Conservation (phyloP, 176 grass and related monocot genomes). For the Bromus sterilis region DNA sequence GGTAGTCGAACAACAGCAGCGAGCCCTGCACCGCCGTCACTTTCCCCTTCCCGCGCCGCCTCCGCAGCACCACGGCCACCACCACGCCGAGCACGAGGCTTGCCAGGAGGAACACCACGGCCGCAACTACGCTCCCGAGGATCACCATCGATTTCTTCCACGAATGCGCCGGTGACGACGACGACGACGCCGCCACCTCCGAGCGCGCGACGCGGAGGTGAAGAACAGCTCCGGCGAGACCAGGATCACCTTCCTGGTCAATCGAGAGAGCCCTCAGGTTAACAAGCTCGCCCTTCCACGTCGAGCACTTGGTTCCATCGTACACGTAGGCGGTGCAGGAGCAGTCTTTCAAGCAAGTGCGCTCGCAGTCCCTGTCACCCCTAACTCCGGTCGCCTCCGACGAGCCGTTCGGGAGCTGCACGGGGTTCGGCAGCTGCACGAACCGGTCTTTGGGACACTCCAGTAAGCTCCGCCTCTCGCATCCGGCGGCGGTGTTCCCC, state of each 20-base stretch:
- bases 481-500: slow-evolving; percentile 24
- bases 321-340: slow-evolving; percentile 27
- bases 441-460: slow-evolving; percentile 29
- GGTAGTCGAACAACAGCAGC: slow-evolving; percentile 38
- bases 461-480: slow-evolving; percentile 14
- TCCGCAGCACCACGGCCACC: slow-evolving; percentile 10
- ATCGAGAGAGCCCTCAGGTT: neutral
- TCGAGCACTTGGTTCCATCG: slow-evolving; percentile 17
- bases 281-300: slow-evolving; percentile 32
- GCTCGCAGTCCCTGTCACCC: slow-evolving; percentile 27
- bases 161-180: neutral
- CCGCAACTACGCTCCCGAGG: neutral
- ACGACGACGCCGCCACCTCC: slow-evolving; percentile 2
- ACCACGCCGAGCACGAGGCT: neutral
- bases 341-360: slow-evolving; percentile 31
- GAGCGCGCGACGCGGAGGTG: slow-evolving; percentile 36
- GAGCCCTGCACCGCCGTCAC: slow-evolving; percentile 36
- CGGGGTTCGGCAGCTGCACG: slow-evolving; percentile 18
- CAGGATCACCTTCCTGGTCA: neutral
- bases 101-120: slow-evolving; percentile 22
- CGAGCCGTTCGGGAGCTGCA: slow-evolving; percentile 21
- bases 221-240: neutral
- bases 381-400: neutral
- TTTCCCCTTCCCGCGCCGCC: slow-evolving; percentile 25
- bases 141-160: slow-evolving; percentile 42